A percentile compares a stretch with the other conserved stretches of the same genome.
Evolutionary conservation across 257 asterid species (phyloP).

Genomic region (Solanum clarkiae): DNA sequence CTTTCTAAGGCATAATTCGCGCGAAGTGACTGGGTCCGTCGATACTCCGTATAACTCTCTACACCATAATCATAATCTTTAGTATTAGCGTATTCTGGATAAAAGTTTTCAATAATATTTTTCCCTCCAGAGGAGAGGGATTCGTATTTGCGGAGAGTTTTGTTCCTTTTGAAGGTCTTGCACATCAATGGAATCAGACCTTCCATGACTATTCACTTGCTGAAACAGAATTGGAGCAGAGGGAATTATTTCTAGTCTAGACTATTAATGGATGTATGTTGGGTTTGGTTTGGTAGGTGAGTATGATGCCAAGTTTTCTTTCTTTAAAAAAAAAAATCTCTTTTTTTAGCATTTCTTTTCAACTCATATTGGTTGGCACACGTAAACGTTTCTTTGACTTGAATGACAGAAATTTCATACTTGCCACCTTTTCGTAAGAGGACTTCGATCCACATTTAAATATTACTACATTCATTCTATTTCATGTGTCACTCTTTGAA

Average conservation of each 20-base stretch:
- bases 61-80: background rate
- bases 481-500: too few relatives aligned
- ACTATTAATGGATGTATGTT: background rate
- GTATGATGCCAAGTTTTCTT: background rate
- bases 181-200: conserved; percentile 67
- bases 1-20: conserved; percentile 1
- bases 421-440: too few relatives aligned
- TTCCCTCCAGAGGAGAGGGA: conserved; percentile 34
- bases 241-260: background rate
- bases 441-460: too few relatives aligned
- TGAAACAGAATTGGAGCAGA: background rate
- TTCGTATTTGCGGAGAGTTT: conserved; percentile 40
- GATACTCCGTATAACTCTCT: conserved; percentile 7
- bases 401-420: background rate
- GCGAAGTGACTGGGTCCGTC: conserved; percentile 33
- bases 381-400: background rate
- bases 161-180: conserved; percentile 42
- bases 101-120: conserved; percentile 33
- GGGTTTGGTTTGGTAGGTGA: background rate
- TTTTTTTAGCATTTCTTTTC: background rate
- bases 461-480: rapidly evolving
- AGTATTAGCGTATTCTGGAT: background rate
- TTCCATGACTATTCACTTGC: conserved; percentile 29
- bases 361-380: background rate
- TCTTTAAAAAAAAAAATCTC: background rate